Evolutionary conservation across 768 basidiomycete genomes (phyloP).

Genomic region (Hypholoma fasciculare): DNA sequence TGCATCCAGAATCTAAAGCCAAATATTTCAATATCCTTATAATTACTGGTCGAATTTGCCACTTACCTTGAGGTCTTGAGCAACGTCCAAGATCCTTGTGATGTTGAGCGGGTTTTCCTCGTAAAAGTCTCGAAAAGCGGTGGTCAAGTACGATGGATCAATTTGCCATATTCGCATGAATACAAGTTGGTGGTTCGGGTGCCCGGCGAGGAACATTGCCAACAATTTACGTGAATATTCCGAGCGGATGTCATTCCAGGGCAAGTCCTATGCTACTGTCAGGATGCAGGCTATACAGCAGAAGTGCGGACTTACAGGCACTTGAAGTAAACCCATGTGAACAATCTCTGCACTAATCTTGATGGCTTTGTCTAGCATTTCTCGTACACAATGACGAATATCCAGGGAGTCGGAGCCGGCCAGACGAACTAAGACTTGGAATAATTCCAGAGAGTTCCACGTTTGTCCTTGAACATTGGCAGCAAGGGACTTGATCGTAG

Average conservation of each 20-base stretch:
- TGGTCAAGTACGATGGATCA: slow-evolving; percentile 80
- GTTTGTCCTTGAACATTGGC: slow-evolving; percentile 89
- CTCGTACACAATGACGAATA: slow-evolving; percentile 74
- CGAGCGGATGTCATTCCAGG: slow-evolving; percentile 86
- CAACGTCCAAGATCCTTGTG: slow-evolving; percentile 91
- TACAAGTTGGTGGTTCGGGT: slow-evolving; percentile 94
- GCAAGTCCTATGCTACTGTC: slow-evolving; percentile 54
- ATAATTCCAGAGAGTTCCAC: slow-evolving; percentile 93
- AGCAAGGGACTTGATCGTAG: slow-evolving; percentile 90
- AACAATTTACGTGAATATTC: slow-evolving; percentile 86
- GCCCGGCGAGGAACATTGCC: slow-evolving; percentile 87
- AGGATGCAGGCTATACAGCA: background rate
- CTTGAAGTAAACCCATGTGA: slow-evolving; percentile 89
- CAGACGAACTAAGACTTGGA: slow-evolving; percentile 82
- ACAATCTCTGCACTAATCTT: slow-evolving; percentile 94
- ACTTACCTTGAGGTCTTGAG: slow-evolving; percentile 88
- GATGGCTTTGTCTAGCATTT: slow-evolving; percentile 92
- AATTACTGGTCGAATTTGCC: background rate
- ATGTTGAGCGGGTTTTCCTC: slow-evolving; percentile 91
- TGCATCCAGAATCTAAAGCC: slow-evolving; percentile 80
- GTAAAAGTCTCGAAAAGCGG: slow-evolving; percentile 91
- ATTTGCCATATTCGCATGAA: slow-evolving; percentile 97
- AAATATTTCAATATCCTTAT: background rate
- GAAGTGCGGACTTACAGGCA: slow-evolving; percentile 61
- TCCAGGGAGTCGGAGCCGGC: slow-evolving; percentile 73